Evolutionary conservation across 192 early-diverging fungal genomes (phyloP).

Genomic region (Entophlyctis luteolus): DNA sequence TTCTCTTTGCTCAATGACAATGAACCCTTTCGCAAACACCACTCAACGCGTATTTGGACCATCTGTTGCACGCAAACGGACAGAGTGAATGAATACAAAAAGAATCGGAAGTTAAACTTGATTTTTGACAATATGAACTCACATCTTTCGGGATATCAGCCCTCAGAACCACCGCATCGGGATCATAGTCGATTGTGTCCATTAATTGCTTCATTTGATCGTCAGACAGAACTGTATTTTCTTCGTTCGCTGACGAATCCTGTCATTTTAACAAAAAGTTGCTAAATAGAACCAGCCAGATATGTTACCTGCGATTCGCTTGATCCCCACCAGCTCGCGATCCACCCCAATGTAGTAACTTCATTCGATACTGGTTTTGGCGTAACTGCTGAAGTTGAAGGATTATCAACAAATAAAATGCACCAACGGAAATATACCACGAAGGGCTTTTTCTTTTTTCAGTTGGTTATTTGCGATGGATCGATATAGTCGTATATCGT

Average conservation of each 20-base stretch:
- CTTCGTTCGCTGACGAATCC: neutral
- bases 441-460: conserved; percentile 70
- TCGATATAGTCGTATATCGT: conserved; percentile 87
- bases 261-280: neutral
- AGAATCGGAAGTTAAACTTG: neutral
- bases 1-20: conserved; percentile 68
- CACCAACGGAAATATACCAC: neutral
- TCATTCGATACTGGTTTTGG: neutral
- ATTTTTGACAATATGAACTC: conserved; percentile 4
- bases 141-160: conserved; percentile 64
- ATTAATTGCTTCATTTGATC: conserved; percentile 86
- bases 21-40: conserved; percentile 72
- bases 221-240: conserved; percentile 56
- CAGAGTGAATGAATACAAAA: neutral
- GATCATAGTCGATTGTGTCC: conserved; percentile 92
- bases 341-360: conserved; percentile 18
- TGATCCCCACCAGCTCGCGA: conserved; percentile 18
- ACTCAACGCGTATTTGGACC: conserved; percentile 44
- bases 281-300: neutral
- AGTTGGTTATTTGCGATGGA: conserved; percentile 68
- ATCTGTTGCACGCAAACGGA: conserved; percentile 26
- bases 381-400: neutral
- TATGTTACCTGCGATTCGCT: neutral
- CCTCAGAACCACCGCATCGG: conserved; percentile 56
- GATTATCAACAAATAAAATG: neutral